Evolutionary conservation across 352 stramenopile species (phyloP).

Genomic region (Phytophthora agathidicida): DNA sequence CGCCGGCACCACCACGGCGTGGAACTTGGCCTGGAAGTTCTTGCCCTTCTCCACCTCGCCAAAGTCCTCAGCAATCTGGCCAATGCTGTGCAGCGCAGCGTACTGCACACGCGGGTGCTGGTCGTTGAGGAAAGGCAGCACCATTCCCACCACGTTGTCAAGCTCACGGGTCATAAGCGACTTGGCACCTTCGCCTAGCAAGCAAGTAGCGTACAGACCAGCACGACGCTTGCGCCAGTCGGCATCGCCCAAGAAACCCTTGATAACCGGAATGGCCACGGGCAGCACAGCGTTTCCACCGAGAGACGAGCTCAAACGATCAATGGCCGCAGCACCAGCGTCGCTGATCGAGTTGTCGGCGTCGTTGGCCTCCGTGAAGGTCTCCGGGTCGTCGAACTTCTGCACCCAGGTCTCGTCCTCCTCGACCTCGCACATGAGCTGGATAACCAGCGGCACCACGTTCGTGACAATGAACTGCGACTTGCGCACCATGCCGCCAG

Average conservation of each 20-base stretch:
- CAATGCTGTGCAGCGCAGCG: slow-evolving; percentile 82
- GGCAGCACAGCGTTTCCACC: slow-evolving; percentile 78
- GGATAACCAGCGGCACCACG: slow-evolving; percentile 75
- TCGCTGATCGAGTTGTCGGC: slow-evolving; percentile 75
- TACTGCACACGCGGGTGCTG: slow-evolving; percentile 83
- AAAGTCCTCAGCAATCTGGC: slow-evolving; percentile 85
- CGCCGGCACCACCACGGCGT: slow-evolving; percentile 64
- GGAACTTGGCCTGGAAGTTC: slow-evolving; percentile 89
- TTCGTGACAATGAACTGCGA: slow-evolving; percentile 61
- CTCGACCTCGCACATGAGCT: slow-evolving; percentile 83
- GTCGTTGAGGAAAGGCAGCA: slow-evolving; percentile 74
- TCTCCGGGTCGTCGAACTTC: slow-evolving; percentile 86
- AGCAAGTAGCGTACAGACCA: slow-evolving; percentile 76
- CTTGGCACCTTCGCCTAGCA: slow-evolving; percentile 83
- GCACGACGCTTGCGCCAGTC: slow-evolving; percentile 82
- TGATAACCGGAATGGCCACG: slow-evolving; percentile 79
- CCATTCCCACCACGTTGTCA: slow-evolving; percentile 74
- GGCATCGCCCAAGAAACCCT: slow-evolving; percentile 59
- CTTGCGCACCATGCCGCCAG: slow-evolving; percentile 85
- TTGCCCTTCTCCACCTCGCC: slow-evolving; percentile 84
- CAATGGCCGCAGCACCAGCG: slow-evolving; percentile 74
- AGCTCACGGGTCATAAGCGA: slow-evolving; percentile 80
- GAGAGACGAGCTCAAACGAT: slow-evolving; percentile 74
- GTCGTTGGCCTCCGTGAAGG: slow-evolving; percentile 67
- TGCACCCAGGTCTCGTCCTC: slow-evolving; percentile 73